phyloP scores from a whole-genome alignment of 352 stramenopile genomes.

The Blastocystis sp. region DNA sequence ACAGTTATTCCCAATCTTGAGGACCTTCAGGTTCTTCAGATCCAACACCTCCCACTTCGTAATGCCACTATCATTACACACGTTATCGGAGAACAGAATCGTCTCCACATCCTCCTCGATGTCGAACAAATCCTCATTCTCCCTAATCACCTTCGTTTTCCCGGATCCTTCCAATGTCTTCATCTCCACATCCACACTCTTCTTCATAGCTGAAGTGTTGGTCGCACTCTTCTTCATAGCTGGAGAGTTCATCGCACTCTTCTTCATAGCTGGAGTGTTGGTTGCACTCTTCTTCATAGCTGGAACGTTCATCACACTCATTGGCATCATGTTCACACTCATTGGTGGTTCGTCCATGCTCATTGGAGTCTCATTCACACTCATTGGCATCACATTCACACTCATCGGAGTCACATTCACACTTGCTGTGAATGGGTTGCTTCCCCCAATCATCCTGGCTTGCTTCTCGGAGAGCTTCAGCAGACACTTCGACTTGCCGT shows the following conservation, averaged over 20 bases:
- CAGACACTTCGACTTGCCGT: constrained; percentile 4
- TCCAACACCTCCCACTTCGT: background rate
- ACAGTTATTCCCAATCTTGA: background rate
- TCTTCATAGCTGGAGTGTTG: background rate
- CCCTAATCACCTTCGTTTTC: background rate
- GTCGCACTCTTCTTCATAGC: no score
- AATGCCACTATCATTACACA: background rate
- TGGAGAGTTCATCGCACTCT: background rate
- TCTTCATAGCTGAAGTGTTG: background rate
- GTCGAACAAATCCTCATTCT: background rate
- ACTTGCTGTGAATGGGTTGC: background rate
- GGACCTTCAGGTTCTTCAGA: background rate
- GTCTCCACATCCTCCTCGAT: background rate
- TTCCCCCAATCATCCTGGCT: background rate
- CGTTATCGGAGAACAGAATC: background rate
- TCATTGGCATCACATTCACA: background rate
- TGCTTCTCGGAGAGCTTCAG: constrained; percentile 22
- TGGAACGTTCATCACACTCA: background rate
- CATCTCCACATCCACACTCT: background rate
- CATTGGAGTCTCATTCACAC: background rate
- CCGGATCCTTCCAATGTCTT: background rate
- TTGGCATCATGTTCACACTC: background rate
- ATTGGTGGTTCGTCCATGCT: background rate
- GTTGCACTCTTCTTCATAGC: no score
- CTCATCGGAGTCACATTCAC: background rate